Conservation (phyloP, 2,329 filamentous ascomycete genomes). For the Apiospora sp. region DNA sequence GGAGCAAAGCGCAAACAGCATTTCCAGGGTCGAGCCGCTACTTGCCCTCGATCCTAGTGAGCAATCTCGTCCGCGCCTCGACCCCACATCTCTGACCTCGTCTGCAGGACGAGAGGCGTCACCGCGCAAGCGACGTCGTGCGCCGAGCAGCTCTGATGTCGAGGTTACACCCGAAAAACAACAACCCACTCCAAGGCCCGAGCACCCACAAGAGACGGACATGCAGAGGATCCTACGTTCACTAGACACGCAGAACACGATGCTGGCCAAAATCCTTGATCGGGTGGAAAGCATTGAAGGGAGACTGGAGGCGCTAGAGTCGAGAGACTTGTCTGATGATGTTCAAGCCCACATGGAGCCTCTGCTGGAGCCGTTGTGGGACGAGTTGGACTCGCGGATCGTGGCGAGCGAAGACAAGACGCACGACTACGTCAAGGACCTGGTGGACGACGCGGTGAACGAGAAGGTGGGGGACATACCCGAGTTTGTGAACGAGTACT, state of each 20-base stretch:
- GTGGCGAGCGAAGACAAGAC: conserved; percentile 24
- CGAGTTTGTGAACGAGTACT: conserved; percentile 20
- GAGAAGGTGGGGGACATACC: conserved; percentile 23
- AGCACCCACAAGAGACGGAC: neutral
- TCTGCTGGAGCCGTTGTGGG: conserved; percentile 26
- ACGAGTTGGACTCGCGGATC: conserved; percentile 23
- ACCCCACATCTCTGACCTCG: no score
- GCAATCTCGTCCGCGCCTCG: neutral
- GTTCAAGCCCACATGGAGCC: conserved; percentile 20
- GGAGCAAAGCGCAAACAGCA: conserved; percentile 9
- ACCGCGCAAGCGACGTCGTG: conserved; percentile 19
- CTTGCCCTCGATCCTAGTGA: conserved; percentile 23
- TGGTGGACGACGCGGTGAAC: conserved; percentile 22
- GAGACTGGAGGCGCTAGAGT: conserved; percentile 18
- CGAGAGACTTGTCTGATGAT: conserved; percentile 15
- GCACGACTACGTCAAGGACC: conserved; percentile 23
- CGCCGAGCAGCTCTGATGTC: conserved; percentile 2
- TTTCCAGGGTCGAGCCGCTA: conserved; percentile 15
- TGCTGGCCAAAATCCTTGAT: conserved; percentile 18
- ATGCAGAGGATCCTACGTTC: neutral
- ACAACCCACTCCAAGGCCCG: neutral
- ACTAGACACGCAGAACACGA: conserved; percentile 21
- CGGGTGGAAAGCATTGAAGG: conserved; percentile 24
- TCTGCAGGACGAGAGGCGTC: neutral
- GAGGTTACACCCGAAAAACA: neutral